Base-by-base conservation (phyloP, 768 basidiomycete genomes). In the Kwoniella dendrophila region DNA sequence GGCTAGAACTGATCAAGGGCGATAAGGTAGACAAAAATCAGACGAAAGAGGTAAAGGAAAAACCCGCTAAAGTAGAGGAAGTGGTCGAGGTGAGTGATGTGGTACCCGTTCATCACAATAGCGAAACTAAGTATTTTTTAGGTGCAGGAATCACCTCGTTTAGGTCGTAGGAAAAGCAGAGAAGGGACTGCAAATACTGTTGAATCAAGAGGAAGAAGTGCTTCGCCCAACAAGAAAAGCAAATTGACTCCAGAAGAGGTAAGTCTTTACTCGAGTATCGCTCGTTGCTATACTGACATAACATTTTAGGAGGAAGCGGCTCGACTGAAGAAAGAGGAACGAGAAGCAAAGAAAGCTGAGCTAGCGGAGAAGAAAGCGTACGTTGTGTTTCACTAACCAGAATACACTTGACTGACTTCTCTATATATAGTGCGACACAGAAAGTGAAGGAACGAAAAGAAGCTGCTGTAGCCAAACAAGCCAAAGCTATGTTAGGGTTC, bases 211-310 rank as follows among this genome's bases (percentile, higher is more conserved):
- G 51, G 70, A 6, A 33, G 73, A 4, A 73, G 71, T 57, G 53
- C 59, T 4, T 76, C 74, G 10, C 74, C 74, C 1, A 48, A 40
- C 20, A 76, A 70, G 57, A 70, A 66, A 52, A 11, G 45, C 18
- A 73, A 73, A 30, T 18, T 72, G 56, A 67, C 74, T 2, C 68
- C 72, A 0, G 72, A 76, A 49, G 74, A 75, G 68, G 73, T 74
- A 40, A 61, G 68, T 59, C 26, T 20, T 16, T 5, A 27, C 24
- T 38, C 18, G 8, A 29, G 45, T 8, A 20, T 32, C 41, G 27
- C 63, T 33, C 6, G 8, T 33, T 29, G 30, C 66, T 68, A 68
- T 38, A 1, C 20, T 30, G n/a, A 52, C 20, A 16, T 18, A 60
- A 29, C 18, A 14, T 41, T 20, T 11, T 40, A 72, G 68, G 70